A percentile compares a stretch with the other conserved stretches of the same genome.
These are phyloP conservation scores for Microcos paniculata DNA, from an alignment of 345 rosid genomes.

Conservation along the genomic window DNA sequence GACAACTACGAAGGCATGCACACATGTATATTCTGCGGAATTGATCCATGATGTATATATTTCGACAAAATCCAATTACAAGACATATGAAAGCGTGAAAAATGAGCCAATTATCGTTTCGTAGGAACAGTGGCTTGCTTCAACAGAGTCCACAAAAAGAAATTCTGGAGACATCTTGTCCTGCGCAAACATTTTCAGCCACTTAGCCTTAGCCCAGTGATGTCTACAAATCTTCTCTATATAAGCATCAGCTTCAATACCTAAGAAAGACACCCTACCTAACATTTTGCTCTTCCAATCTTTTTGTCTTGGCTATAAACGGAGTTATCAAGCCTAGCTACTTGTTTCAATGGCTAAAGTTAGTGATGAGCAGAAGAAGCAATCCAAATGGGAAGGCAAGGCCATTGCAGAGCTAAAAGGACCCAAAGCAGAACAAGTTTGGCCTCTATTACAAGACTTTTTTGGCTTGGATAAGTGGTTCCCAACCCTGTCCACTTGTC, in stretches of 20 bases:
- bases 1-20: too few species aligned
- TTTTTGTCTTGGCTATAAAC: background rate
- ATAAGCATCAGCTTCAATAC: background rate
- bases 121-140: background rate
- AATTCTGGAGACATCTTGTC: background rate
- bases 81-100: too few species aligned
- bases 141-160: background rate
- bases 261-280: background rate
- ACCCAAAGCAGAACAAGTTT: constrained; percentile 37
- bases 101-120: too few species aligned
- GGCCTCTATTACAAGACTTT: constrained; percentile 53
- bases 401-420: constrained; percentile 28
- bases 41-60: too few species aligned
- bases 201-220: background rate
- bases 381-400: constrained; percentile 46
- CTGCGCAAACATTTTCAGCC: background rate
- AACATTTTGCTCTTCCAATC: background rate
- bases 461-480: constrained; percentile 51
- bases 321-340: too few species aligned
- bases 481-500: constrained; percentile 46
- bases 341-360: background rate
- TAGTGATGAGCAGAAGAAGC: background rate
- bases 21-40: too few species aligned
- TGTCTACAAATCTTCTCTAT: background rate
- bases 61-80: too few species aligned